These are phyloP conservation scores for Penstemon newberryi DNA, from an alignment of 257 asterid genomes.

Conservation along the genomic window DNA sequence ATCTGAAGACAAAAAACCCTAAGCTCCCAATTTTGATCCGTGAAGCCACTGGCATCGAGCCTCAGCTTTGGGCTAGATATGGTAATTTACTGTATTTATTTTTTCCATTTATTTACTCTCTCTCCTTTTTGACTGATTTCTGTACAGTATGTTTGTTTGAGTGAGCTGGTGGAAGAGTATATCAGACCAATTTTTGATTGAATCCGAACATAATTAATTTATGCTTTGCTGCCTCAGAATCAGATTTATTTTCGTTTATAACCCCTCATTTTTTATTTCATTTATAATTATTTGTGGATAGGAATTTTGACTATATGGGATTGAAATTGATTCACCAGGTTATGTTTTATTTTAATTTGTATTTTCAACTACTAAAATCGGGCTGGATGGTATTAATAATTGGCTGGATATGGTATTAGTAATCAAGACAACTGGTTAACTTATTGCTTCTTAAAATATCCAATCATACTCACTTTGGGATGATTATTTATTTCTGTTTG, in stretches of 20 bases:
- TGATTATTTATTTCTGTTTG: background rate
- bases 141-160: no score
- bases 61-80: slow-evolving; percentile 96
- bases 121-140: background rate
- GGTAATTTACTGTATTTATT: slow-evolving; percentile 40
- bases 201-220: background rate
- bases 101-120: background rate
- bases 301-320: no score
- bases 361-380: no score
- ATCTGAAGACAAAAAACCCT: slow-evolving; percentile 83
- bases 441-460: no score
- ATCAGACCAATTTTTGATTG: background rate
- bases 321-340: no score
- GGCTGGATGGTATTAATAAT: no score
- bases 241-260: background rate
- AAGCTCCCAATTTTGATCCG: slow-evolving; percentile 85
- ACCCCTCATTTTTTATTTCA: background rate
- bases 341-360: no score
- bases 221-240: background rate
- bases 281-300: background rate
- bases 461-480: background rate
- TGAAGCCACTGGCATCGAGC: slow-evolving; percentile 72
- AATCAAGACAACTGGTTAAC: no score
- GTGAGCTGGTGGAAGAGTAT: background rate
- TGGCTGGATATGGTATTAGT: no score